Evolutionary conservation across 345 rosid genomes (phyloP).

Genomic region (Citrus mangshanensis): DNA sequence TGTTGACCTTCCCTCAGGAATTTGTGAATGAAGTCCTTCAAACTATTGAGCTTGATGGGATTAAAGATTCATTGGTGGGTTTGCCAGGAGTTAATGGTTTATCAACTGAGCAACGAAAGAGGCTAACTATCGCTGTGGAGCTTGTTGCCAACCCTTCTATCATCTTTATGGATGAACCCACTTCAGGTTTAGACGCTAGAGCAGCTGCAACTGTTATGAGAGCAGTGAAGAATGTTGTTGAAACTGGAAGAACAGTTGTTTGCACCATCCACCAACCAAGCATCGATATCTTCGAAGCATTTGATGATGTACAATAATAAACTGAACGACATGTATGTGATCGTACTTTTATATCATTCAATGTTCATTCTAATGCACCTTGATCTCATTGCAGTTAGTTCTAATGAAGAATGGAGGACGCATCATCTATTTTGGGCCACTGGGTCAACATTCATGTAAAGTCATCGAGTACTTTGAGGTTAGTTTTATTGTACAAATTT

Average conservation of each 20-base stretch:
- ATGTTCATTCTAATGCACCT: neutral
- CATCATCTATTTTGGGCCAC: constrained; percentile 31
- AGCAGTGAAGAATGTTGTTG: constrained; percentile 43
- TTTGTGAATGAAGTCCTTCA: constrained; percentile 42
- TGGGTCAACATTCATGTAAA: constrained; percentile 37
- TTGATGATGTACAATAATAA: constrained; percentile 38
- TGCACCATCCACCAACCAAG: constrained; percentile 61
- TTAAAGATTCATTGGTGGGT: constrained; percentile 41
- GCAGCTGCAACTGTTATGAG: constrained; percentile 59
- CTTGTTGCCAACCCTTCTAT: constrained; percentile 54
- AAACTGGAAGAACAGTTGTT: constrained; percentile 49
- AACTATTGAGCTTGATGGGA: constrained; percentile 42
- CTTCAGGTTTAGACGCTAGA: constrained; percentile 50
- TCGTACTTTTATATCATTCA: neutral
- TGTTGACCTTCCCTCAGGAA: constrained; percentile 11
- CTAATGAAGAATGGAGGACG: constrained; percentile 43
- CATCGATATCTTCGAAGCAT: constrained; percentile 45
- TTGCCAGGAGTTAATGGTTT: constrained; percentile 37
- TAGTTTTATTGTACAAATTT: neutral
- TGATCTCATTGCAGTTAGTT: constrained; percentile 28
- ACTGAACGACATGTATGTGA: neutral
- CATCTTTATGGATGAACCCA: constrained; percentile 56
- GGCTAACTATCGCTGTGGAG: constrained; percentile 52
- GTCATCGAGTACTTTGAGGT: constrained; percentile 44
- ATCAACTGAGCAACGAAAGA: constrained; percentile 50